Percentiles rank a stretch among this genome's conserved stretches.
Conservation (phyloP, 2,329 filamentous ascomycete genomes). For the Fusarium pseudoanthophilum region DNA sequence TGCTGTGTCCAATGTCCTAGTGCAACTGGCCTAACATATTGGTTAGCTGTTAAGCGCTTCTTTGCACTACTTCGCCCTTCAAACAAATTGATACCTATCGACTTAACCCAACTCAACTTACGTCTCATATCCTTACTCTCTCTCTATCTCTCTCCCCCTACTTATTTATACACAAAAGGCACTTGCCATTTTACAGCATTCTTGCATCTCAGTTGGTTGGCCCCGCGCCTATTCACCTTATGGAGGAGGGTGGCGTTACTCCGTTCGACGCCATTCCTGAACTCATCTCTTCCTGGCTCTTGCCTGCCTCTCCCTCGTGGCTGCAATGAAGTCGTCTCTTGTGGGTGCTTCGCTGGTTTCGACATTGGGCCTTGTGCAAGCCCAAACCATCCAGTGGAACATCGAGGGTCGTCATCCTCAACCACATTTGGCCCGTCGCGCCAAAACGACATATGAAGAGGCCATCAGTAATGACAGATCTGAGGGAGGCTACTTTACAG, state of each 20-base stretch:
- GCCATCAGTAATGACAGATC: slow-evolving; percentile 57
- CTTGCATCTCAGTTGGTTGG: slow-evolving; percentile 19
- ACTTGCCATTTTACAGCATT: not conserved
- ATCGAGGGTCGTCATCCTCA: slow-evolving; percentile 53
- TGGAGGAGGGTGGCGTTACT: slow-evolving; percentile 41
- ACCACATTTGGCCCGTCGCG: slow-evolving; percentile 51
- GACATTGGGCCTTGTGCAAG: slow-evolving; percentile 38
- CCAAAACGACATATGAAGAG: slow-evolving; percentile 53
- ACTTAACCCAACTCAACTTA: not conserved
- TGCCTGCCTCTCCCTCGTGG: slow-evolving; percentile 1
- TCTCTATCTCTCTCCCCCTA: not conserved
- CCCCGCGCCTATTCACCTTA: slow-evolving; percentile 29
- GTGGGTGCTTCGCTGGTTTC: slow-evolving; percentile 37
- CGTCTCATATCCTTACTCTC: not conserved
- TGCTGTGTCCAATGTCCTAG: slow-evolving; percentile 31
- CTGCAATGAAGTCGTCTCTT: slow-evolving; percentile 42
- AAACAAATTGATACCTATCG: not conserved
- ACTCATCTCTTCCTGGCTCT: slow-evolving; percentile 8
- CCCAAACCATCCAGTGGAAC: slow-evolving; percentile 59
- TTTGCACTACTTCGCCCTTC: slow-evolving; percentile 2
- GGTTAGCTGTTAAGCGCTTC: slow-evolving; percentile 18
- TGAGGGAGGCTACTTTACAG: slow-evolving; percentile 65
- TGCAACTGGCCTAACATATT: not conserved
- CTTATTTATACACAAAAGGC: not conserved
- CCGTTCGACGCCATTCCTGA: slow-evolving; percentile 35